Conservation (phyloP, 805 yeast genomes). For the Priceomyces carsonii region DNA sequence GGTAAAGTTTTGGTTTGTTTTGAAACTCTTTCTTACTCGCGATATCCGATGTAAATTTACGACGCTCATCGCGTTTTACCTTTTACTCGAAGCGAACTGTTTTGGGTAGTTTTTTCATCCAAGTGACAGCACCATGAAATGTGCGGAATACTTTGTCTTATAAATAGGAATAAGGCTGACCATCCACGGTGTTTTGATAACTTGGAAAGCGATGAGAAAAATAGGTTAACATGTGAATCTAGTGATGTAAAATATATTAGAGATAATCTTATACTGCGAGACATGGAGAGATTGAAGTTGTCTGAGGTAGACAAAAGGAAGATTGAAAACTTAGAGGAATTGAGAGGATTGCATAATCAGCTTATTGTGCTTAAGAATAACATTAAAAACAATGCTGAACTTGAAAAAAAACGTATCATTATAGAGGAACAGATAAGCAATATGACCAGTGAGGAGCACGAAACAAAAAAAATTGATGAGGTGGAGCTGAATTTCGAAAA, state of each 20-base stretch:
- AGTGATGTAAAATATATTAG: slow-evolving; percentile 10
- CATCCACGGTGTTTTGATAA: not conserved
- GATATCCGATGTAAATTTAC: too few relatives aligned
- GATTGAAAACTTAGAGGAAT: slow-evolving; percentile 23
- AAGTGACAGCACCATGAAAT: slow-evolving; percentile 21
- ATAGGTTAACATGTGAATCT: slow-evolving; percentile 12
- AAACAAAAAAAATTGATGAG: slow-evolving; percentile 4
- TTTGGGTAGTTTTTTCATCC: slow-evolving; percentile 4
- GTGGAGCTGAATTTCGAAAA: slow-evolving; percentile 24
- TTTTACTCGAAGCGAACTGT: slow-evolving; percentile 3
- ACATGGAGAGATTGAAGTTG: slow-evolving; percentile 10
- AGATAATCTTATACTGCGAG: slow-evolving; percentile 9
- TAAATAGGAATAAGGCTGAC: slow-evolving; percentile 5
- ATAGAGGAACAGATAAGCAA: slow-evolving; percentile 16
- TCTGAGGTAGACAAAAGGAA: slow-evolving; percentile 24
- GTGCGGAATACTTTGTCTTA: slow-evolving; percentile 59
- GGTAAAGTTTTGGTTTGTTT: slow-evolving; percentile 2
- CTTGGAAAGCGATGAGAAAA: slow-evolving; percentile 1
- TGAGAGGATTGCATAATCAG: slow-evolving; percentile 27
- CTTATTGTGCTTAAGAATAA: slow-evolving; percentile 27
- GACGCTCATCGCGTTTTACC: slow-evolving; percentile 2
- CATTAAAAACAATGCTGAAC: slow-evolving; percentile 20
- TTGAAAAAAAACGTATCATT: slow-evolving; percentile 8
- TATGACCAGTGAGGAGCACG: slow-evolving; percentile 7
- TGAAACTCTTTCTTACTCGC: slow-evolving; percentile 6